A percentile compares a stretch with the other conserved stretches of the same genome.
phyloP scores from a whole-genome alignment of 2,329 filamentous ascomycete genomes.

The Pestalotiopsis sp. region DNA sequence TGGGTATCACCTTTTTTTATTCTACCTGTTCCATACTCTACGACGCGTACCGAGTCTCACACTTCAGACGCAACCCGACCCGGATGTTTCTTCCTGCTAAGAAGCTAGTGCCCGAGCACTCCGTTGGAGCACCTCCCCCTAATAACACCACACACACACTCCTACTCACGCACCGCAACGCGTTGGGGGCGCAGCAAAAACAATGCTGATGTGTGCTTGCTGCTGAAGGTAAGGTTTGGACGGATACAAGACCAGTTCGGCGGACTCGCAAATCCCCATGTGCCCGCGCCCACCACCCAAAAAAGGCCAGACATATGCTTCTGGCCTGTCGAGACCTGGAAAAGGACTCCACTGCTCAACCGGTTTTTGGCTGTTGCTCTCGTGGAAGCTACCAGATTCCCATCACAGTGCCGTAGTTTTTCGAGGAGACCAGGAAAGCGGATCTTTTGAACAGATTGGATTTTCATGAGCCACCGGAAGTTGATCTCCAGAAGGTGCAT shows the following conservation, averaged over 20 bases:
- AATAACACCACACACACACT: too few species aligned
- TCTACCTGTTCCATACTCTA: background rate
- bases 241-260: background rate
- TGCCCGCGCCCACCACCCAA: background rate
- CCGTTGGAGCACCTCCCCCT: background rate
- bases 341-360: background rate
- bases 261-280: background rate
- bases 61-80: conserved; percentile 5
- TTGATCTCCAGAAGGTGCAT: background rate
- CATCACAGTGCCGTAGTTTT: background rate
- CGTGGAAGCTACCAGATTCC: background rate
- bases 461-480: background rate
- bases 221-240: background rate
- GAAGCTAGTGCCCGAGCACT: conserved; percentile 8
- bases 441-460: background rate
- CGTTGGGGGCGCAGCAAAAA: too few species aligned
- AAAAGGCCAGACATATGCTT: background rate
- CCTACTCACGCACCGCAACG: too few species aligned
- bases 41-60: conserved; percentile 10
- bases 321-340: background rate
- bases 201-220: too few species aligned
- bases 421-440: background rate
- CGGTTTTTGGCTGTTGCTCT: background rate
- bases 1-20: background rate
- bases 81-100: conserved; percentile 3